Evolutionary conservation across 1,139 yeast species (phyloP), one percentile per base, ranked within the genome.

Genomic region (Lodderomyces orthopsilosis): DNA sequence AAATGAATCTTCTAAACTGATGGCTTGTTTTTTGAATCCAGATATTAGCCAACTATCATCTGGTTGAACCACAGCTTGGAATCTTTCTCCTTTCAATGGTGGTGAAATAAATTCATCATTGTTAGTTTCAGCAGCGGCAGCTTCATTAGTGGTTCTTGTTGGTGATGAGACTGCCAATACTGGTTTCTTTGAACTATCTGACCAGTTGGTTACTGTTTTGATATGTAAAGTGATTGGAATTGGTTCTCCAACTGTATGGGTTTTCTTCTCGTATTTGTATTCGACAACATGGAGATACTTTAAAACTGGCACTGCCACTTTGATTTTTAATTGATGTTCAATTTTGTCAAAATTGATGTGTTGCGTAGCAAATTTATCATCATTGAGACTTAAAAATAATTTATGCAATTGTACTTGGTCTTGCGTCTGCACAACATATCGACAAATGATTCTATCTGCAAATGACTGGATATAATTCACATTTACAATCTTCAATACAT

Each of bases 11-110:
- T 13, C n/a, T n/a, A 15, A 15, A 14, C 15, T 15, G n/a, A 30
- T 15, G 4, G 34, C 15, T 15, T 30, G 34, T 49, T 64, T 68
- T 46, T 75, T 76, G 49, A 75, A 69, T 1, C 96, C 96, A 1
- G 88, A 78, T 6, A 86, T 62, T 6, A 85, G 62, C 95, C 95
- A 87, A 41, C 74, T 75, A 19, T 71, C 77, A 45, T 72, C 77
- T 37, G 62, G 65, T 19, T 55, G 58, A 10, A 71, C 41, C 2
- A 51, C 46, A 3, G 68, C 41, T 47, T 67, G 74, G 44, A 66
- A 69, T 15, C 35, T 22, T 26, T 32, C 46, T 38, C n/a, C 38
- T 1, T 33, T 10, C 2, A 21, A 14, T 14, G 30, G 33, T 4
- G 28, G 12, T 24, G 28, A 2, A 9, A 2, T 12, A 5, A 18